phyloP scores from a whole-genome alignment of 768 basidiomycete genomes.

The Calvatia gigantea region DNA sequence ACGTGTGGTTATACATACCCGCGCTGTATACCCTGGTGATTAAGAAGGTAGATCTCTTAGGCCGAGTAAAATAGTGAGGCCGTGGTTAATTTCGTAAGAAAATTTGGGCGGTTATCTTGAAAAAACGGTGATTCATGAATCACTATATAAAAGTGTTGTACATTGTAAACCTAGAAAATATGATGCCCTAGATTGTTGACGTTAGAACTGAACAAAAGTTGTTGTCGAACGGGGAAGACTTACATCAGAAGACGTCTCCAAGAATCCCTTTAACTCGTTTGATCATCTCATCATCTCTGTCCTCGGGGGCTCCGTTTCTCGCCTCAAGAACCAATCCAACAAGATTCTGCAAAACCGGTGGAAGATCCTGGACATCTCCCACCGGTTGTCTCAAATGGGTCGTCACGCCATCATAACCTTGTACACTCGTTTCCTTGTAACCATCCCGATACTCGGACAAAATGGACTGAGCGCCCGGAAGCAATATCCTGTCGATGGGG shows the following conservation, averaged over 20 bases:
- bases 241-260: constrained; percentile 19
- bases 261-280: constrained; percentile 25
- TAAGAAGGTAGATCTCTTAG: no score
- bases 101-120: no score
- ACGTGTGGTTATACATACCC: no score
- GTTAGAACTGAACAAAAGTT: not conserved
- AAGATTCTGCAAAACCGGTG: constrained; percentile 27
- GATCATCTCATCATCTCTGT: constrained; percentile 24
- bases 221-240: not conserved
- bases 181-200: no score
- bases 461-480: constrained; percentile 12
- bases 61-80: no score
- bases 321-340: constrained; percentile 31
- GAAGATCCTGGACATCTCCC: constrained; percentile 24
- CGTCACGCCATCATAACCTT: constrained; percentile 29
- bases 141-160: no score
- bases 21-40: no score
- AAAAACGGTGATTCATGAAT: no score
- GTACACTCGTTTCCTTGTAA: constrained; percentile 28
- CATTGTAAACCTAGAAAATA: no score
- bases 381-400: constrained; percentile 26
- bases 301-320: constrained; percentile 20
- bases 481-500: constrained; percentile 31
- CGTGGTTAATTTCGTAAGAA: no score
- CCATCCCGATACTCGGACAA: constrained; percentile 14